Percentiles rank a stretch among this genome's conserved stretches.
Conservation (phyloP, 1,284 basidiomycete species). For the Puccinia coronata region DNA sequence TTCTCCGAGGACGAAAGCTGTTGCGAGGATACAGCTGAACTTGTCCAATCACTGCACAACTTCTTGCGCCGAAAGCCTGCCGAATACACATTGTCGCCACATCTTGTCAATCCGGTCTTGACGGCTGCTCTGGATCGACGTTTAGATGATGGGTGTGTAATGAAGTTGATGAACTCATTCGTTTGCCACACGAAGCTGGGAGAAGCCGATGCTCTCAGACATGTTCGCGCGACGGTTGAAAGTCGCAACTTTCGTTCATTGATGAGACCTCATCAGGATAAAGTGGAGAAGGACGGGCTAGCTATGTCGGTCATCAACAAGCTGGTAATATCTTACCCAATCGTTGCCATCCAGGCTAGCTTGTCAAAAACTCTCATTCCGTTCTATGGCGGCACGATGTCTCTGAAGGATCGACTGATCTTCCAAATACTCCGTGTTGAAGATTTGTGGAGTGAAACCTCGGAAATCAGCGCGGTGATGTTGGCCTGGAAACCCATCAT, state of each 20-base stretch:
- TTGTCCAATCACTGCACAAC: conserved; percentile 10
- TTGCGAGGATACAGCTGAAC: conserved; percentile 20
- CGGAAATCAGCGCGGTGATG: conserved; percentile 20
- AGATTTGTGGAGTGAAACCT: conserved; percentile 38
- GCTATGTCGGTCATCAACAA: conserved; percentile 30
- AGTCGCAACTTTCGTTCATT: conserved; percentile 39
- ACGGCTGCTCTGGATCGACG: conserved; percentile 30
- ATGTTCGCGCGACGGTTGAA: conserved; percentile 36
- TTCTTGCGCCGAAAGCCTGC: conserved; percentile 12
- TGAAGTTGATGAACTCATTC: conserved; percentile 30
- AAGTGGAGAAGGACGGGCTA: conserved; percentile 14
- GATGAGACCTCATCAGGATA: conserved; percentile 32
- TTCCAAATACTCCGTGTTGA: conserved; percentile 42
- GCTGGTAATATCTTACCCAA: conserved; percentile 26
- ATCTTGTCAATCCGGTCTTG: conserved; percentile 45
- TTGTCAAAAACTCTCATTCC: conserved; percentile 40
- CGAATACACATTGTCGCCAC: conserved; percentile 25
- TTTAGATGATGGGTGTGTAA: conserved; percentile 28
- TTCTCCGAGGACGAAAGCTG: conserved; percentile 39
- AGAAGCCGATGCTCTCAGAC: conserved; percentile 37
- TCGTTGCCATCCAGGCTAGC: conserved; percentile 24
- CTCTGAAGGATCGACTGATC: conserved; percentile 35
- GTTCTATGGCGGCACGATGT: conserved; percentile 42
- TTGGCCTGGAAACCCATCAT: conserved; percentile 40
- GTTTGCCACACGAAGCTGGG: conserved; percentile 4